Percentiles rank a stretch among this genome's conserved stretches.
These are phyloP conservation scores for Stenogyne calaminthoides DNA, from an alignment of 305 asterid species.

Conservation along the genomic window DNA sequence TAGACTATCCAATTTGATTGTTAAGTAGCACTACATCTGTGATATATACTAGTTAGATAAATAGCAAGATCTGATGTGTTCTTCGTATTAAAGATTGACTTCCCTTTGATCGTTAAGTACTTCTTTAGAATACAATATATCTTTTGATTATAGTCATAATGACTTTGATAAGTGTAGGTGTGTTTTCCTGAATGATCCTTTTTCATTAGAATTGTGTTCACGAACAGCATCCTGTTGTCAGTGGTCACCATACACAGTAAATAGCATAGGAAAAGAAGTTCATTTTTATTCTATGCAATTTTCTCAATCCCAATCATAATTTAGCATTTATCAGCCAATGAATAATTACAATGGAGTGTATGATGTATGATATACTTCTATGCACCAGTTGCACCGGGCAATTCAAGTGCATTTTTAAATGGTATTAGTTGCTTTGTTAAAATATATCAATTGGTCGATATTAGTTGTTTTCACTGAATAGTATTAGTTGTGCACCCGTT, in stretches of 20 bases:
- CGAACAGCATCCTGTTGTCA: not conserved
- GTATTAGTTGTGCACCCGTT: too few relatives aligned
- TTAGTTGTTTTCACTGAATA: too few relatives aligned
- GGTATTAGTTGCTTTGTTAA: too few relatives aligned
- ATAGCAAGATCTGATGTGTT: conserved; percentile 14
- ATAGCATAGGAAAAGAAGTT: not conserved
- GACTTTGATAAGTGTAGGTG: not conserved
- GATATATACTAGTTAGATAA: not conserved
- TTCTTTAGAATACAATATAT: not conserved
- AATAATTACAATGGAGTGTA: not conserved
- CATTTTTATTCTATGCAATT: not conserved
- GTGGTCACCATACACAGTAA: not conserved
- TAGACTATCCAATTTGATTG: not conserved
- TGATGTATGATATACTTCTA: not conserved
- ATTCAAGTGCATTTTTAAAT: too few relatives aligned
- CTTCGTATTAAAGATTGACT: conserved; percentile 3
- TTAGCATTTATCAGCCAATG: not conserved
- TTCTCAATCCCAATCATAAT: not conserved
- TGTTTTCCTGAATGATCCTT: conserved; percentile 2
- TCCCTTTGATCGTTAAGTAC: not conserved
- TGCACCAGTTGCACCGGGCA: too few relatives aligned
- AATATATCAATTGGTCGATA: too few relatives aligned
- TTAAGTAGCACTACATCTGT: not conserved
- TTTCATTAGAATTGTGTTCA: not conserved
- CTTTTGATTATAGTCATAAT: not conserved